These are phyloP conservation scores for Candida multigemmis DNA, from an alignment of 805 yeast genomes.

Conservation along the genomic window DNA sequence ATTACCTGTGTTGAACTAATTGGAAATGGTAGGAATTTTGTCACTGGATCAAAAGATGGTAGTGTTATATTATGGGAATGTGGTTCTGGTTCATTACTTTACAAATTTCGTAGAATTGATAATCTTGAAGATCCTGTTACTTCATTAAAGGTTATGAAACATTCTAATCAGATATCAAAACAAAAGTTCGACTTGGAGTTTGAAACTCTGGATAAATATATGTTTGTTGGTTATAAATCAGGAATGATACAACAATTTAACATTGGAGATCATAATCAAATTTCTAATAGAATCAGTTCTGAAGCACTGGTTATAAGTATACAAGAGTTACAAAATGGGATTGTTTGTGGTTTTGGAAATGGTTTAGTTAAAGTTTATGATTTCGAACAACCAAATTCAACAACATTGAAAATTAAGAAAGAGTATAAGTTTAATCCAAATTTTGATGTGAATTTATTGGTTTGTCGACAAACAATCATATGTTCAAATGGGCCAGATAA, in stretches of 20 bases:
- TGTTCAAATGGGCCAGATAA: too few species aligned
- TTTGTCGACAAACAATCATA: too few species aligned
- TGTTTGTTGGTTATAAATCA: conserved; percentile 34
- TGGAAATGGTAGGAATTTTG: conserved; percentile 60
- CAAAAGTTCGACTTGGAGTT: conserved; percentile 21
- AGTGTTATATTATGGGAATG: conserved; percentile 61
- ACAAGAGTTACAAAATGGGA: too few species aligned
- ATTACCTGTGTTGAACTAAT: conserved; percentile 43
- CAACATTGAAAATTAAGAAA: too few species aligned
- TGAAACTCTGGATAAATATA: conserved; percentile 37
- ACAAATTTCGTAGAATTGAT: conserved; percentile 18
- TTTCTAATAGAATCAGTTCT: too few species aligned
- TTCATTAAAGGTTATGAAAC: conserved; percentile 4
- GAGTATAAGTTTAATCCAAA: too few species aligned
- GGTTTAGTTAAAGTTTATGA: too few species aligned
- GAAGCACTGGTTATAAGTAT: too few species aligned
- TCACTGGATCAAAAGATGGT: conserved; percentile 50
- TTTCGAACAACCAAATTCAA: too few species aligned
- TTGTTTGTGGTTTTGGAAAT: too few species aligned
- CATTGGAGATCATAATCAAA: too few species aligned
- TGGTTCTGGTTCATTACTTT: conserved; percentile 40
- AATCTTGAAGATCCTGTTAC: conserved; percentile 10
- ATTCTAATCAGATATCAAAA: neutral
- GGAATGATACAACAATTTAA: conserved; percentile 20
- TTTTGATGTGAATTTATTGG: too few species aligned